These are phyloP conservation scores for Phlebopus sp. DNA, from an alignment of 1,284 basidiomycete species.

Conservation along the genomic window DNA sequence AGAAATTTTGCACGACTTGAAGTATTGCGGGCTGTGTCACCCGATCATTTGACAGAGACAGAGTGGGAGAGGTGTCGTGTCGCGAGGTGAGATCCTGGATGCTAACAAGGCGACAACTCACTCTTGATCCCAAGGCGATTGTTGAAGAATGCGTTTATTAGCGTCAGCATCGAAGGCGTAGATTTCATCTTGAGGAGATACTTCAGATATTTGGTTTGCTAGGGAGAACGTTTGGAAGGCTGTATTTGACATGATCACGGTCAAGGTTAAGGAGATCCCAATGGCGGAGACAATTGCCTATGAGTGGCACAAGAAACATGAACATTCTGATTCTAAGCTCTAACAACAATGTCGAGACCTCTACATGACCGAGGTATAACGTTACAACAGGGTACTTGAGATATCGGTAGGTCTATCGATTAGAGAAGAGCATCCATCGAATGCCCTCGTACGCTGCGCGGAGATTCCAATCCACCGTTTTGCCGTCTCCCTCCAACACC, in stretches of 20 bases:
- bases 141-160: slow-evolving; percentile 68
- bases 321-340: too few species aligned
- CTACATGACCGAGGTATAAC: neutral
- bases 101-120: slow-evolving; percentile 31
- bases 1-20: slow-evolving; percentile 93
- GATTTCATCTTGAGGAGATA: slow-evolving; percentile 76
- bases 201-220: slow-evolving; percentile 71
- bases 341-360: too few species aligned
- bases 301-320: too few species aligned
- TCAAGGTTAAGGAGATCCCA: too few species aligned
- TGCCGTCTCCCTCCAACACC: slow-evolving; percentile 12
- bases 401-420: slow-evolving; percentile 10
- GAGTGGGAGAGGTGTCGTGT: neutral
- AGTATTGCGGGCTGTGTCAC: slow-evolving; percentile 78
- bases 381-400: neutral
- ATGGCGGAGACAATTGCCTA: too few species aligned
- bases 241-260: slow-evolving; percentile 34
- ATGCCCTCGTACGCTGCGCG: slow-evolving; percentile 21
- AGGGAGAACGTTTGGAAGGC: slow-evolving; percentile 85
- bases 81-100: too few species aligned
- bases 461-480: slow-evolving; percentile 6
- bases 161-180: slow-evolving; percentile 77
- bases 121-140: slow-evolving; percentile 88
- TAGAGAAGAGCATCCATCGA: slow-evolving; percentile 24
- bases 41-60: neutral